Evolutionary conservation across 495 filamentous ascomycete species (phyloP).

Genomic region (Cryomyces antarcticus): DNA sequence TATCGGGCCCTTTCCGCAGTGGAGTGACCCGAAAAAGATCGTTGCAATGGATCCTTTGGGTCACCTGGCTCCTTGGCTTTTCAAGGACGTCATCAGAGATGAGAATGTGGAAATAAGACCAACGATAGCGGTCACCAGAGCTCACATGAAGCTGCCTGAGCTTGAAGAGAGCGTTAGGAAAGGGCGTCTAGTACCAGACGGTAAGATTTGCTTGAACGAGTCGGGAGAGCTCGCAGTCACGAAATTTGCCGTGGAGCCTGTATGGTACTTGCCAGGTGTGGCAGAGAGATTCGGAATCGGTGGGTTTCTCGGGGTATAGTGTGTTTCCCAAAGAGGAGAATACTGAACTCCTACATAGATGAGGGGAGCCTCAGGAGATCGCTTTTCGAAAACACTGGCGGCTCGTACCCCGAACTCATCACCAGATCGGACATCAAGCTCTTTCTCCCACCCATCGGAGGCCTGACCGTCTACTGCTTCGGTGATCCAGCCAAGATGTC

Average conservation of each 20-base stretch:
- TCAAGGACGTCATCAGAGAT: slow-evolving; percentile 42
- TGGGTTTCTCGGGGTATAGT: slow-evolving; percentile 14
- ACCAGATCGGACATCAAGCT: slow-evolving; percentile 86
- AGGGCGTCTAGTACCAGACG: slow-evolving; percentile 68
- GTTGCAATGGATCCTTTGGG: slow-evolving; percentile 94
- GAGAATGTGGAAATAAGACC: slow-evolving; percentile 73
- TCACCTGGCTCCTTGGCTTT: slow-evolving; percentile 71
- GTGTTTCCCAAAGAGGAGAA: background rate
- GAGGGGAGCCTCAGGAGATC: slow-evolving; percentile 70
- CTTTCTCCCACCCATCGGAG: slow-evolving; percentile 90
- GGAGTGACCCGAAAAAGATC: slow-evolving; percentile 83
- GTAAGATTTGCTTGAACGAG: slow-evolving; percentile 70
- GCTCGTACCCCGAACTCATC: slow-evolving; percentile 78
- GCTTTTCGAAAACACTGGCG: slow-evolving; percentile 88
- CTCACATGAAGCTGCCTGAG: slow-evolving; percentile 93
- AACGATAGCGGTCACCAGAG: slow-evolving; percentile 85
- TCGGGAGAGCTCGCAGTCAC: slow-evolving; percentile 79
- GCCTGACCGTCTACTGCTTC: slow-evolving; percentile 92
- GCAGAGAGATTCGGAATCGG: slow-evolving; percentile 86
- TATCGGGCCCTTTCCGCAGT: slow-evolving; percentile 75
- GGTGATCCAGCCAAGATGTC: slow-evolving; percentile 86
- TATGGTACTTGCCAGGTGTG: slow-evolving; percentile 89
- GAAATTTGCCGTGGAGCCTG: slow-evolving; percentile 89
- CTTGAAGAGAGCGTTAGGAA: slow-evolving; percentile 67
- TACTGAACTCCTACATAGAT: slow-evolving; percentile 24